Evolutionary conservation across 2,329 filamentous ascomycete species (phyloP).

Genomic region (Rutstroemia sp.): DNA sequence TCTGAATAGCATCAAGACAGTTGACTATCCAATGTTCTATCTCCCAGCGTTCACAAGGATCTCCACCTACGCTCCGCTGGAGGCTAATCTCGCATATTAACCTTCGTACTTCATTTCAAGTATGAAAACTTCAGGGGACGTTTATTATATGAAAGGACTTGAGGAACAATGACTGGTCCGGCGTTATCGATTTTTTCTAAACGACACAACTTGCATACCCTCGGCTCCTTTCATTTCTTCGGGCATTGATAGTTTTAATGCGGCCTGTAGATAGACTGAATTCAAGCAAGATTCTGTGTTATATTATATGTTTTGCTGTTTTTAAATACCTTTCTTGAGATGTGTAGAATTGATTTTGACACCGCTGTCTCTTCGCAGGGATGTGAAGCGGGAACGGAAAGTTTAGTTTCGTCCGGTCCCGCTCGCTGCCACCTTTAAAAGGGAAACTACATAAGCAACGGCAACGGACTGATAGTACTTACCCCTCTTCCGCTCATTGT

Average conservation of each 20-base stretch:
- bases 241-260: conserved; percentile 9
- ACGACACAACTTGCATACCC: conserved; percentile 10
- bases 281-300: conserved; percentile 1
- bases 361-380: neutral
- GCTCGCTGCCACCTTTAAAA: neutral
- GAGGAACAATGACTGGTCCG: neutral
- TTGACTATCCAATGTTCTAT: conserved; percentile 1
- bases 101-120: neutral
- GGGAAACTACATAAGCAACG: neutral
- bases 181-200: conserved; percentile 5
- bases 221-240: conserved; percentile 5
- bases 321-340: neutral
- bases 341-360: neutral
- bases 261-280: conserved; percentile 8
- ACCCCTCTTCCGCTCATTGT: neutral
- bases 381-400: neutral
- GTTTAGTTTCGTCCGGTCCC: neutral
- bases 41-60: neutral
- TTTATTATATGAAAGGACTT: neutral
- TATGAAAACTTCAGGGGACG: conserved; percentile 3
- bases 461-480: neutral
- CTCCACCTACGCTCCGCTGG: neutral
- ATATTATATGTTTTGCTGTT: neutral
- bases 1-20: conserved; percentile 8
- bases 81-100: neutral